Evolutionary conservation across 768 basidiomycete genomes (phyloP), one percentile per base, ranked within the genome.

Genomic region (Tulasnella sp.): DNA sequence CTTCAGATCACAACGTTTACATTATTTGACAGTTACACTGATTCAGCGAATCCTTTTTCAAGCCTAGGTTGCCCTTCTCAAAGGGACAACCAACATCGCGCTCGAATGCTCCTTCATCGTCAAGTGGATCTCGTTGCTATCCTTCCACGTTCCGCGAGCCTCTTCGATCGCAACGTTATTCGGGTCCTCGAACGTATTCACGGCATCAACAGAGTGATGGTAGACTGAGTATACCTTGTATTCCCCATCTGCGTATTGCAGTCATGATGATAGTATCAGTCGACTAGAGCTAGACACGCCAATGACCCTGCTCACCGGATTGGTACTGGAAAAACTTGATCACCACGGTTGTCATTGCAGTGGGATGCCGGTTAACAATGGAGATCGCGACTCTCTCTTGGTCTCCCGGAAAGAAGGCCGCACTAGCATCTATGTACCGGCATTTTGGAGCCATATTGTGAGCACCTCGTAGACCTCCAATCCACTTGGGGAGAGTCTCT

Each of bases 401-500:
- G 24, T 82, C 82, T 18, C 81, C 82, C 44, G 83, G 82, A 14
- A 82, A 80, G 14, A 89, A 84, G 12, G 89, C 86, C 9, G 88
- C 88, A 62, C 88, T 88, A 36, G 87, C 88, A 80, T 89, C 89
- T 75, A 88, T 86, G 83, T 84, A 88, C 82, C 87, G 89, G 46
- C 72, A 72, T 85, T 88, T 75, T 82, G 85, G 82, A 84, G 86
- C 38, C 81, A 68, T 6, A 14, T 68, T 16, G 62, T 68, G 62
- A 14, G 27, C 12, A 16, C 36, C 62, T 0, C 83, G 85, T 38
- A 89, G 84, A 77, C 86, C 83, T 31, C 87, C 86, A 31, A 91
- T 87, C 84, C 88, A 91, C 16, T 86, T 81, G 2, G 90, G 91
- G 48, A 89, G 87, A 0, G 90, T 90, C 9, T 87, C 86, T 0